Evolutionary conservation across 139 green algal species (phyloP).

Genomic region (Picochlorum sp.): DNA sequence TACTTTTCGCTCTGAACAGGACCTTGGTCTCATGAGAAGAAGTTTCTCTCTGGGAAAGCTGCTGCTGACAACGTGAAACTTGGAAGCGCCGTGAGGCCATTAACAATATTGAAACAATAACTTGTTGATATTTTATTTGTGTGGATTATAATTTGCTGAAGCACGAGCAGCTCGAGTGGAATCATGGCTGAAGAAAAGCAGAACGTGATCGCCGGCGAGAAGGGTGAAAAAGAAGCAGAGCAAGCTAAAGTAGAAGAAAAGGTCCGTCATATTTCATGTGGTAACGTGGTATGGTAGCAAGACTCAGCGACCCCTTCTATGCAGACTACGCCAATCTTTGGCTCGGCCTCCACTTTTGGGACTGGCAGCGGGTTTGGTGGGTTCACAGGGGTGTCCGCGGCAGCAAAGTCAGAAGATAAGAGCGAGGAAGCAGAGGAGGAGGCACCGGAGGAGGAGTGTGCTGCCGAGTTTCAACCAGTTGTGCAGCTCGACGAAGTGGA

Average conservation of each 20-base stretch:
- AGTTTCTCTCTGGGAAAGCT: no score
- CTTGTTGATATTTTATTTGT: no score
- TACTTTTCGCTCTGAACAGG: no score
- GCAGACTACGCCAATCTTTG: conserved; percentile 47
- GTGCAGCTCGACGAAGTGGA: conserved; percentile 96
- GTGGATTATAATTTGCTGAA: no score
- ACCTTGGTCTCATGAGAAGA: no score
- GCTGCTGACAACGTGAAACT: no score
- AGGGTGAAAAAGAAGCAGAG: not conserved
- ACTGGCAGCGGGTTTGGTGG: conserved; percentile 60
- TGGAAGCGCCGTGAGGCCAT: no score
- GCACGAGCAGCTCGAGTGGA: no score
- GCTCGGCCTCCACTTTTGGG: conserved; percentile 47
- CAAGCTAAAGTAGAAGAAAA: not conserved
- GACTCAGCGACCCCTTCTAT: not conserved
- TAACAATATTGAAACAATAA: no score
- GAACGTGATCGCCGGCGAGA: conserved; percentile 1
- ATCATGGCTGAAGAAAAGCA: not conserved
- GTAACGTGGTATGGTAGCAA: not conserved
- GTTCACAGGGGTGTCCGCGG: conserved; percentile 42
- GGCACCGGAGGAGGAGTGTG: conserved; percentile 78
- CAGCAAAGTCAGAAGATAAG: conserved; percentile 2
- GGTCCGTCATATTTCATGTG: not conserved
- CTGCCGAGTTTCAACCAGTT: conserved; percentile 84
- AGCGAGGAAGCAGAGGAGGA: conserved; percentile 44